Evolutionary conservation across 805 yeast species (phyloP).

Genomic region (Komagataella kurtzmanii): DNA sequence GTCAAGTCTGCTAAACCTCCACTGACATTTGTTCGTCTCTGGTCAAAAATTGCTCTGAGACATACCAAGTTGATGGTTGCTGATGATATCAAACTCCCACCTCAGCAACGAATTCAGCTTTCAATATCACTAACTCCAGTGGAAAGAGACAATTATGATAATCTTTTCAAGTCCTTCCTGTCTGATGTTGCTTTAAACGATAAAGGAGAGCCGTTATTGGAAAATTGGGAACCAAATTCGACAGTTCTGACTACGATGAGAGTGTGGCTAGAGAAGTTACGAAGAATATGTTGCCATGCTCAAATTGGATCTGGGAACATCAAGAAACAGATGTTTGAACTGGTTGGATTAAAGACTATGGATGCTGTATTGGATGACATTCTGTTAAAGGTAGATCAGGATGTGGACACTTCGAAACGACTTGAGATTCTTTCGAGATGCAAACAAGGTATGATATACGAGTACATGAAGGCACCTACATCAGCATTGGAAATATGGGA

Average conservation of each 20-base stretch:
- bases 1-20: constrained; percentile 13
- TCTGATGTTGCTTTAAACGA: constrained; percentile 39
- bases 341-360: constrained; percentile 29
- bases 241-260: constrained; percentile 35
- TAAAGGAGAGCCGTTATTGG: constrained; percentile 32
- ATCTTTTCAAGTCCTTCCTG: constrained; percentile 46
- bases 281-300: constrained; percentile 82
- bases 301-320: constrained; percentile 14
- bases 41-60: constrained; percentile 45
- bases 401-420: constrained; percentile 12
- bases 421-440: neutral
- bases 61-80: constrained; percentile 81
- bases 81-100: constrained; percentile 65
- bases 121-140: constrained; percentile 68
- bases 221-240: constrained; percentile 33
- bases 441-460: constrained; percentile 51
- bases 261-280: constrained; percentile 51
- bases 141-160: constrained; percentile 75
- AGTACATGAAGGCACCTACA: constrained; percentile 36
- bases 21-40: constrained; percentile 29
- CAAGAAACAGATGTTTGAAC: constrained; percentile 3
- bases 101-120: constrained; percentile 58
- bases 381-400: constrained; percentile 40
- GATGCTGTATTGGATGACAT: constrained; percentile 58
- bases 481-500: constrained; percentile 36